These are phyloP conservation scores for Pharnaceum exiguum DNA, from an alignment of 148 eudicot species.

Conservation along the genomic window DNA sequence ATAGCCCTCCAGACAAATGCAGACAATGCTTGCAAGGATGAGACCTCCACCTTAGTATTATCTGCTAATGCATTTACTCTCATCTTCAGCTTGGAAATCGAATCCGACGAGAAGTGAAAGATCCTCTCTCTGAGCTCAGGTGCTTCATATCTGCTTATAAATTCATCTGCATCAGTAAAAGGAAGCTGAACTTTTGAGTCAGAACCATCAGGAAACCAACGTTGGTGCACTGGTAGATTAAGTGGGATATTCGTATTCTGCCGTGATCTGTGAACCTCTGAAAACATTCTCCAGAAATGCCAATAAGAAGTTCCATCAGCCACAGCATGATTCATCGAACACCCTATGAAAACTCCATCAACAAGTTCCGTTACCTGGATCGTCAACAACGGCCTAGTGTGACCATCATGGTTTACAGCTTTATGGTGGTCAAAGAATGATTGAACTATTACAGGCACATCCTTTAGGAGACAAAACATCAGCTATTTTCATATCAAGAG, in stretches of 20 bases:
- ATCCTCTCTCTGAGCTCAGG: slow-evolving; percentile 47
- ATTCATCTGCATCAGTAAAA: slow-evolving; percentile 25
- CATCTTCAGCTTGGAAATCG: slow-evolving; percentile 37
- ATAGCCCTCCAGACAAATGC: slow-evolving; percentile 70
- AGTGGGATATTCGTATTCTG: slow-evolving; percentile 6
- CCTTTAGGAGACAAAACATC: slow-evolving; percentile 24
- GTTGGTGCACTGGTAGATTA: slow-evolving; percentile 20
- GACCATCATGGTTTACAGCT: slow-evolving; percentile 39
- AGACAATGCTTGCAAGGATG: slow-evolving; percentile 56
- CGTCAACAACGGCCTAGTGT: slow-evolving; percentile 33
- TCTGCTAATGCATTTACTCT: slow-evolving; percentile 6
- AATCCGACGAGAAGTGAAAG: slow-evolving; percentile 58
- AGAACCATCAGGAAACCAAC: slow-evolving; percentile 30
- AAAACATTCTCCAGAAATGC: slow-evolving; percentile 52
- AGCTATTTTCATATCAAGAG: background rate
- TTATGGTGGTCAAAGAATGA: slow-evolving; percentile 29
- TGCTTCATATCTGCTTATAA: slow-evolving; percentile 15
- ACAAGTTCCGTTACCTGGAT: slow-evolving; percentile 32
- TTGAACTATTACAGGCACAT: slow-evolving; percentile 31
- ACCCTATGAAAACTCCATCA: slow-evolving; percentile 41
- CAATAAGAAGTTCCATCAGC: slow-evolving; percentile 55
- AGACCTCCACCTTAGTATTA: slow-evolving; percentile 18
- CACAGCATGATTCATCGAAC: slow-evolving; percentile 51
- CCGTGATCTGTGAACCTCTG: slow-evolving; percentile 24
- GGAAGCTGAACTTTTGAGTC: slow-evolving; percentile 16